phyloP scores from a whole-genome alignment of 768 basidiomycete genomes.

The Serendipita indica region DNA sequence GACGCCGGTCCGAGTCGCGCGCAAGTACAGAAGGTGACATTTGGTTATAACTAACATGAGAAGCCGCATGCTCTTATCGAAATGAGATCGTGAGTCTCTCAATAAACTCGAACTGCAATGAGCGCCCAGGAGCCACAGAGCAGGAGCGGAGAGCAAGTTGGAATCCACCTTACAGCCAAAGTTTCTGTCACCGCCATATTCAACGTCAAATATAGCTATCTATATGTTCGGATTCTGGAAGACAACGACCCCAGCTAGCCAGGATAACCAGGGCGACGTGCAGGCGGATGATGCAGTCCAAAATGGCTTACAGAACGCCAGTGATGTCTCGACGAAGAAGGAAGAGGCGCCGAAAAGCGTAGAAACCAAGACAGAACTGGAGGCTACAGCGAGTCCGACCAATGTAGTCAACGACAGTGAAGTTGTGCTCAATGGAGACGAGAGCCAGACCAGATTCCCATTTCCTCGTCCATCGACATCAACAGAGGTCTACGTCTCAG shows the following conservation, averaged over 20 bases:
- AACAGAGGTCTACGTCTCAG: background rate
- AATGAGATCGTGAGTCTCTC: no score
- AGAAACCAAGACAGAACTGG: background rate
- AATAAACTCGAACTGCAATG: no score
- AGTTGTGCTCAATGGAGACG: background rate
- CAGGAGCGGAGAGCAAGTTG: background rate
- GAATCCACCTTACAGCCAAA: slow-evolving; percentile 21
- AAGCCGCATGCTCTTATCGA: no score
- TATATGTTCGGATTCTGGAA: slow-evolving; percentile 2
- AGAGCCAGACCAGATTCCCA: background rate
- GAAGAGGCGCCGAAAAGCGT: background rate
- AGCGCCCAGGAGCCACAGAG: background rate
- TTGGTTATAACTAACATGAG: no score
- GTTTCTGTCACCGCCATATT: background rate
- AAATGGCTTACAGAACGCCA: no score
- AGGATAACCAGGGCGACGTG: background rate
- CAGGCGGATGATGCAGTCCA: background rate
- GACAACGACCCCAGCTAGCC: background rate
- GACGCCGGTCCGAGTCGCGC: no score
- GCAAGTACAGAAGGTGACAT: no score
- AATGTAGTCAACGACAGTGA: background rate
- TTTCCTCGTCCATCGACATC: slow-evolving; percentile 6
- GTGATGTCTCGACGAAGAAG: background rate
- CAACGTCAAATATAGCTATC: background rate
- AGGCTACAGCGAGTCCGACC: background rate